Base-by-base conservation (phyloP, 805 yeast genomes). In the Danielia reshetovae region DNA sequence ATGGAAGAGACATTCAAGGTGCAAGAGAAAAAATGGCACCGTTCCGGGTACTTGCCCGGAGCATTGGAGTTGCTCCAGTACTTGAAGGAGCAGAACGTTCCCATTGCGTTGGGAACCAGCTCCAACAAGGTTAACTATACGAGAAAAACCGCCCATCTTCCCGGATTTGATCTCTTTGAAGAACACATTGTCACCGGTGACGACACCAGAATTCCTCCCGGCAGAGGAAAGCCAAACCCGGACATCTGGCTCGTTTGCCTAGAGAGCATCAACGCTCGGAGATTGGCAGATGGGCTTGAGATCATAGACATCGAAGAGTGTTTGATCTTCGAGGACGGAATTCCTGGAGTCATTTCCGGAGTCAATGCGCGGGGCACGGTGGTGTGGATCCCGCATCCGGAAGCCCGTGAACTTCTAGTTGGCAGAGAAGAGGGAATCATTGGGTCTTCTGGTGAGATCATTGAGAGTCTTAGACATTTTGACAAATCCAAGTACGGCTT, bases 171-270 rank as follows among this genome's bases (percentile, higher is more conserved):
- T 2, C 54, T 72, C 21, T 93, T 93, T 52, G 68, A 70, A 10
- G 59, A 58, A 5, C 85, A 81, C 44, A 68, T 84, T 14, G 83
- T 90, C 23, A 82, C 90, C 1, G 97, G 97, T 5, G 98, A 93
- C 62, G 93, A 93, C 53, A 65, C 76, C 23, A 73, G 95, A 28
- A 77, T 93, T 38, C 85, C 90, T 2, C 68, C 65, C 11, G 97
- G 96, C 3, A 73, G 81, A 43, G 97, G 98, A 5, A 93, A 93
- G 57, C 99, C 99, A 10, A 68, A 70, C 39, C 98, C 98, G 2
- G 94, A 89, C 55, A 88, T 93, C 43, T 93, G 95, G 94, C 75
- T 76, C 43, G 70, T 79, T 3, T 95, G 97, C 28, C 70, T 93
- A 40, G 75, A 68, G 13, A 72, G 81, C 10, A 49, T 93, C 35